Conservation (phyloP, 2,329 filamentous ascomycete genomes). For the Fonsecaea pedrosoi region DNA sequence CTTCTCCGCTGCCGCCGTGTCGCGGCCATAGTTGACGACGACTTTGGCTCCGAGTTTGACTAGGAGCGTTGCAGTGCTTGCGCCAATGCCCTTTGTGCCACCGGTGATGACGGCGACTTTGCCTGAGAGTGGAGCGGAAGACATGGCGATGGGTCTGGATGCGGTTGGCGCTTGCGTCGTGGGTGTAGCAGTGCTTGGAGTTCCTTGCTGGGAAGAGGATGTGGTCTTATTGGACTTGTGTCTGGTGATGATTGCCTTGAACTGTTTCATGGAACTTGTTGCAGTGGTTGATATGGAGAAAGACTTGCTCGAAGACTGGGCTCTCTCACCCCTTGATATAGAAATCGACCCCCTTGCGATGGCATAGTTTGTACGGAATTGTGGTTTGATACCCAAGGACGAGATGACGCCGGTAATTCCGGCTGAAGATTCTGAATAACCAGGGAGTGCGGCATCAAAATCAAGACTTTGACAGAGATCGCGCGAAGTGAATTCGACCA, state of each 20-base stretch:
- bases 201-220: neutral
- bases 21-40: conserved; percentile 64
- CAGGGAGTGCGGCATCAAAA: neutral
- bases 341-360: neutral
- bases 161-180: neutral
- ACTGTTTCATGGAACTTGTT: conserved; percentile 14
- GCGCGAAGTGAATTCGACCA: neutral
- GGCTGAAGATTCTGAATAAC: neutral
- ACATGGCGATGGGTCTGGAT: conserved; percentile 20
- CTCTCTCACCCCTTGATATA: conserved; percentile 9
- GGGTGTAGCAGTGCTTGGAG: neutral
- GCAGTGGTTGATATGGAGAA: neutral
- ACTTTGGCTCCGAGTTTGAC: conserved; percentile 53
- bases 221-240: conserved; percentile 12
- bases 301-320: neutral
- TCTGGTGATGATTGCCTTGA: conserved; percentile 16
- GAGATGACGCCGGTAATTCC: neutral
- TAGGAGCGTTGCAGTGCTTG: conserved; percentile 48
- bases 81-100: conserved; percentile 51
- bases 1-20: conserved; percentile 61
- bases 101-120: conserved; percentile 51
- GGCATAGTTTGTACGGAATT: neutral
- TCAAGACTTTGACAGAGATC: neutral
- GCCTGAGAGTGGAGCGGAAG: conserved; percentile 26
- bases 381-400: neutral